Evolutionary conservation across 192 early-diverging fungal species (phyloP).

Genomic region (Paraglomus brasilianum): DNA sequence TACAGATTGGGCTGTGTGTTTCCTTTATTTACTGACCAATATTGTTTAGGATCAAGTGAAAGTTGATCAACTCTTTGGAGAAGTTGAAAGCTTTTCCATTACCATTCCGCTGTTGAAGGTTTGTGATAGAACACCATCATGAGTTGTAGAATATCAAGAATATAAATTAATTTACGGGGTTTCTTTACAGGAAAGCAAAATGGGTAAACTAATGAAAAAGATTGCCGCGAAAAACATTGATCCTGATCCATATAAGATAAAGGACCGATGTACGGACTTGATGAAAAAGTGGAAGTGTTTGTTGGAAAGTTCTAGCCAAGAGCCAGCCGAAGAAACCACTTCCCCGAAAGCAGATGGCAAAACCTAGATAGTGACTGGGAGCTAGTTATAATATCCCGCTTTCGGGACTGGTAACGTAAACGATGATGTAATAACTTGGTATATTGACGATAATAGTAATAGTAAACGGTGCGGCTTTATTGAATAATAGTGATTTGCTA

Average conservation of each 20-base stretch:
- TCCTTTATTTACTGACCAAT: too few relatives aligned
- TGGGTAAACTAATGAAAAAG: constrained; percentile 46
- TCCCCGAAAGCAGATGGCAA: background rate
- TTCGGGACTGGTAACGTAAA: too few relatives aligned
- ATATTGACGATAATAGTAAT: too few relatives aligned
- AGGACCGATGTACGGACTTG: constrained; percentile 35
- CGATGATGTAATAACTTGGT: too few relatives aligned
- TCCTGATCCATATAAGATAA: constrained; percentile 35
- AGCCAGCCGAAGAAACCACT: constrained; percentile 2
- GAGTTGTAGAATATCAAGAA: constrained; percentile 2
- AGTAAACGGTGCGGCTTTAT: background rate
- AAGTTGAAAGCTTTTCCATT: constrained; percentile 42
- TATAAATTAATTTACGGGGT: background rate
- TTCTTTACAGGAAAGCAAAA: constrained; percentile 40
- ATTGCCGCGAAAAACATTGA: constrained; percentile 36
- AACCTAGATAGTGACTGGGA: too few relatives aligned
- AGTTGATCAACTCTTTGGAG: constrained; percentile 37
- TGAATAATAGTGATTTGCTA: background rate
- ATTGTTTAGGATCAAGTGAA: constrained; percentile 33
- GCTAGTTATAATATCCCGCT: too few relatives aligned
- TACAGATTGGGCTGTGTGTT: too few relatives aligned
- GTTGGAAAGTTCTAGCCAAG: constrained; percentile 34
- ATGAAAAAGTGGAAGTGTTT: constrained; percentile 42
- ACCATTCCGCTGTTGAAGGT: constrained; percentile 43
- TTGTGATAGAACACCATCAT: background rate